These are phyloP conservation scores for Diaporthe destruens DNA, from an alignment of 2,329 filamentous ascomycete genomes.

Conservation along the genomic window DNA sequence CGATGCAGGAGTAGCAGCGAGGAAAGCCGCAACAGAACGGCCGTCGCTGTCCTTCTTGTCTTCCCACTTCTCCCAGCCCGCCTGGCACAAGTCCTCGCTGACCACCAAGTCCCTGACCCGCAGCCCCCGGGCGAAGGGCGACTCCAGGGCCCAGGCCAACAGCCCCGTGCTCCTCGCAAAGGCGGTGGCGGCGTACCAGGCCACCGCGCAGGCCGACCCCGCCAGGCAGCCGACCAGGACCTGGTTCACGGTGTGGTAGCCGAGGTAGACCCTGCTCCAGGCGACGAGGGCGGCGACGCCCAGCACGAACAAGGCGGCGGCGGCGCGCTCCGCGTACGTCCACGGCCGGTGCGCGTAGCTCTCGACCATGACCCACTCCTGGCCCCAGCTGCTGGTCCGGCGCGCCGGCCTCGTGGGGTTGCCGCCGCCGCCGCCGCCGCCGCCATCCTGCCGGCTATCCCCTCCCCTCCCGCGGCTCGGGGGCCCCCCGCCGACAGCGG, in stretches of 20 bases:
- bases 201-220: conserved; percentile 77
- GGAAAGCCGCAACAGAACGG: not conserved
- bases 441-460: not conserved
- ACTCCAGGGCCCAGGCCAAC: conserved; percentile 79
- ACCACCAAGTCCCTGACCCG: conserved; percentile 86
- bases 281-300: conserved; percentile 77
- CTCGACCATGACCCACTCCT: conserved; percentile 45
- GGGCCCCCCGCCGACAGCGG: conserved; percentile 1
- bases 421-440: not conserved
- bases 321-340: conserved; percentile 70
- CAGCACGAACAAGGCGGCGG: conserved; percentile 67
- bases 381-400: conserved; percentile 22
- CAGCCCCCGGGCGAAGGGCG: conserved; percentile 72
- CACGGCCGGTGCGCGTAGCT: conserved; percentile 65
- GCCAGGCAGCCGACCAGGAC: conserved; percentile 83
- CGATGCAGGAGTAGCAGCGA: conserved; percentile 44
- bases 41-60: conserved; percentile 54
- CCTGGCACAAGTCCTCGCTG: conserved; percentile 88
- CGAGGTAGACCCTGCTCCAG: conserved; percentile 87
- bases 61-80: conserved; percentile 95
- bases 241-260: conserved; percentile 91
- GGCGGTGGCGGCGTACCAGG: conserved; percentile 84
- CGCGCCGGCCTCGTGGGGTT: not conserved
- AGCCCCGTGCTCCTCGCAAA: conserved; percentile 75
- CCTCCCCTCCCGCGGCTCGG: not conserved